Conservation (phyloP, 176 grass and related monocot species). For the Saccharum spontaneum region DNA sequence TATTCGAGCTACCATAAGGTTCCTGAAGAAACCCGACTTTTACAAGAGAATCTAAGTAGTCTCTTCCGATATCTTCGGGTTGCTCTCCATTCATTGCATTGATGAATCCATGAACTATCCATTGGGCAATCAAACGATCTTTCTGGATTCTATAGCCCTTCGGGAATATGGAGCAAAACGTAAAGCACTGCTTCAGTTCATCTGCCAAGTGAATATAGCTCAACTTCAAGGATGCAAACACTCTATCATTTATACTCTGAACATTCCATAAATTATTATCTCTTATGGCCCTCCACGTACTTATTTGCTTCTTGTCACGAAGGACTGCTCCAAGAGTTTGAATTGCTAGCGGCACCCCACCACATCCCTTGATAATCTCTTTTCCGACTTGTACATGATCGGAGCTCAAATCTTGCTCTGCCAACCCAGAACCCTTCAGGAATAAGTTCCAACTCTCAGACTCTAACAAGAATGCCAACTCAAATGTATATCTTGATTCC, state of each 20-base stretch:
- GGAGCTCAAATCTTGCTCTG: background rate
- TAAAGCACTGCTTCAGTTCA: background rate
- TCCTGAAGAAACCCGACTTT: background rate
- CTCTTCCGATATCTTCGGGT: background rate
- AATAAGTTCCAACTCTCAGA: too few relatives aligned
- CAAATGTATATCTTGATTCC: too few relatives aligned
- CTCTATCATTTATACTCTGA: too few relatives aligned
- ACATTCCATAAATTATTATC: too few relatives aligned
- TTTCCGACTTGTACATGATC: background rate
- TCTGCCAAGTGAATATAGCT: background rate
- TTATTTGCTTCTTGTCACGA: background rate
- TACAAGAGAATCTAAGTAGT: conserved; percentile 7
- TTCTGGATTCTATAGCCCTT: background rate
- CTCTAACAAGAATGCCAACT: too few relatives aligned
- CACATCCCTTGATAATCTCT: conserved; percentile 26
- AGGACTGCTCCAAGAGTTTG: conserved; percentile 25
- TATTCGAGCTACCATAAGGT: background rate
- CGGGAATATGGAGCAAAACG: background rate
- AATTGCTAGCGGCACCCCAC: background rate
- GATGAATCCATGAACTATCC: background rate
- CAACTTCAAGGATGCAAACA: background rate
- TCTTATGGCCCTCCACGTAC: too few relatives aligned
- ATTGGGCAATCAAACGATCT: background rate
- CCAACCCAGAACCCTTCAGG: background rate
- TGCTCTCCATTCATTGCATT: too few relatives aligned